phyloP scores from a whole-genome alignment of 2,329 filamentous ascomycete genomes.

The Curvularia verruculosa region DNA sequence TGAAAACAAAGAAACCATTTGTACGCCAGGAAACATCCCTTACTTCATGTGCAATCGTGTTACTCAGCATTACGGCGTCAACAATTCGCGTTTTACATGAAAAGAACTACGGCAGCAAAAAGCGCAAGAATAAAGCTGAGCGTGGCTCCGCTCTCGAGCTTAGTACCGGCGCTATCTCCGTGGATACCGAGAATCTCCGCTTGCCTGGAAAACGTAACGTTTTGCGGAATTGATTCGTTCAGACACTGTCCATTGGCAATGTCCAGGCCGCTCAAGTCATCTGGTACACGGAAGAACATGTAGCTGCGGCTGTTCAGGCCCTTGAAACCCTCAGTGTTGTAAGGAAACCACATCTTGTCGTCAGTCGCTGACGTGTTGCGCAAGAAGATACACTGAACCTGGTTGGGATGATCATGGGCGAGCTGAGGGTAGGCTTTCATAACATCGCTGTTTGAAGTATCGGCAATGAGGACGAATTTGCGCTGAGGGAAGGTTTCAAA shows the following conservation, averaged over 20 bases:
- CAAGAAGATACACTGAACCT: conserved; percentile 78
- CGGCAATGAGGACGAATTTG: conserved; percentile 77
- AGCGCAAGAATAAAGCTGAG: conserved; percentile 45
- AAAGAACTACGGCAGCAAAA: conserved; percentile 34
- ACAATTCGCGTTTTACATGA: conserved; percentile 24
- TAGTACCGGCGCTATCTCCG: conserved; percentile 32
- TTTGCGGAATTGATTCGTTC: conserved; percentile 69
- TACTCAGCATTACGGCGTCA: background rate
- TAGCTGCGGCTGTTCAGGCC: conserved; percentile 69
- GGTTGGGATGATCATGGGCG: conserved; percentile 68
- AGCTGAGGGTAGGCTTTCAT: conserved; percentile 70
- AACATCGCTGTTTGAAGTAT: conserved; percentile 77
- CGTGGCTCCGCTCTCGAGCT: conserved; percentile 35
- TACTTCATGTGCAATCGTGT: conserved; percentile 5
- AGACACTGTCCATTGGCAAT: conserved; percentile 71
- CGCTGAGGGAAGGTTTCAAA: conserved; percentile 77
- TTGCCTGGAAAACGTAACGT: conserved; percentile 67
- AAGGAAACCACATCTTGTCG: conserved; percentile 70
- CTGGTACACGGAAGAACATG: conserved; percentile 79
- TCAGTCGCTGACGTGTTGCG: conserved; percentile 77
- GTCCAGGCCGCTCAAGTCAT: conserved; percentile 71
- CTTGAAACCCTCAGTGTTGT: conserved; percentile 75
- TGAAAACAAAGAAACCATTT: background rate
- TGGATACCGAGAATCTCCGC: conserved; percentile 47
- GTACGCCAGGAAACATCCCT: background rate